Conservation (phyloP, 2,329 filamentous ascomycete genomes). For the Penicillium paneum region DNA sequence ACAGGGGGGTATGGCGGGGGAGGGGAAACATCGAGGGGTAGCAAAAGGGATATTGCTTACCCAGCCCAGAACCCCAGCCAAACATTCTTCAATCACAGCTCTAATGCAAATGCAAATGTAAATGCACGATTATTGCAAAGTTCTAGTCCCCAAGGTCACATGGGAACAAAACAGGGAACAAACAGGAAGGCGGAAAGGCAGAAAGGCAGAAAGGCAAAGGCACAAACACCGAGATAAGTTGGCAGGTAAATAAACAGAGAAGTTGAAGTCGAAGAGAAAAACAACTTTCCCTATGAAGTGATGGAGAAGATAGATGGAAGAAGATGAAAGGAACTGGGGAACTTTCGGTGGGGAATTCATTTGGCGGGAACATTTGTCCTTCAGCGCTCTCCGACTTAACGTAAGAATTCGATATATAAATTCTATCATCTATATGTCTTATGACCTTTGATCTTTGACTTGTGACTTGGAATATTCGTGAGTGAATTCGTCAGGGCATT, state of each 20-base stretch:
- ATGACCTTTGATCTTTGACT: background rate
- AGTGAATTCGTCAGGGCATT: background rate
- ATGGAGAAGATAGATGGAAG: background rate
- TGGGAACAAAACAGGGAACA: background rate
- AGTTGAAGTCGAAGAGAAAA: background rate
- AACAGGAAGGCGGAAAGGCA: background rate
- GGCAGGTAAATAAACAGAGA: background rate
- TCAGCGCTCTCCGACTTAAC: no score
- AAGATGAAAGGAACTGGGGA: background rate
- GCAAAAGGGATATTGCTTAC: constrained; percentile 23
- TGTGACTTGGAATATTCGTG: background rate
- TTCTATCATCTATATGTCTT: background rate
- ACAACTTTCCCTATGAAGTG: background rate
- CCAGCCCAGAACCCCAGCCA: constrained; percentile 33
- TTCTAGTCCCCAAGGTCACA: background rate
- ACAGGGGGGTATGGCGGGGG: background rate
- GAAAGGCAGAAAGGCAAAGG: background rate
- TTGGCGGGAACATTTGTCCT: background rate
- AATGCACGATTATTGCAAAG: constrained; percentile 6
- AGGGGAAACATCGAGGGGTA: background rate
- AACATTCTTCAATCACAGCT: constrained; percentile 25
- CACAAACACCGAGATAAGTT: background rate
- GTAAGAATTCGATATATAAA: background rate
- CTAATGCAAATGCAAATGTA: constrained; percentile 7
- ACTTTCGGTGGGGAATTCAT: constrained; percentile 11